These are phyloP conservation scores for Xerocomellus chrysenteron DNA, from an alignment of 768 basidiomycete species.

Conservation along the genomic window DNA sequence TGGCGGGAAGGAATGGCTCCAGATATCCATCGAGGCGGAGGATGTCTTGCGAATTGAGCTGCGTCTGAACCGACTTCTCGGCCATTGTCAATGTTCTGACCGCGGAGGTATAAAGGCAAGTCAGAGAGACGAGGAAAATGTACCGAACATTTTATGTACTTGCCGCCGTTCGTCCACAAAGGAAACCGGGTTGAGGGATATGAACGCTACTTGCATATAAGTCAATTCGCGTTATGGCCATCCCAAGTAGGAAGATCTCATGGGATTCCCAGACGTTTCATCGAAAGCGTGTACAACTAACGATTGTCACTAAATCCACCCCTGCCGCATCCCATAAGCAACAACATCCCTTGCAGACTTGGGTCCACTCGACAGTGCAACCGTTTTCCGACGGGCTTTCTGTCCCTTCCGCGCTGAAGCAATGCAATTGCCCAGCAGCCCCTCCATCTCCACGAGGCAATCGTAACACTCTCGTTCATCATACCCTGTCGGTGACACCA, in stretches of 20 bases:
- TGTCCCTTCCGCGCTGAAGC: conserved; percentile 33
- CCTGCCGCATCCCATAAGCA: conserved; percentile 54
- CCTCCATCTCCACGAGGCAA: conserved; percentile 65
- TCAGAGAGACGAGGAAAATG: conserved; percentile 4
- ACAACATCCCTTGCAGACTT: conserved; percentile 61
- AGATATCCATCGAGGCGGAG: conserved; percentile 71
- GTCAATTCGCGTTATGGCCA: background rate
- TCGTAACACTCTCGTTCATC: conserved; percentile 70
- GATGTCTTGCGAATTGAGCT: conserved; percentile 56
- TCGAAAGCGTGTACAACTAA: background rate
- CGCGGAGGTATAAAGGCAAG: background rate
- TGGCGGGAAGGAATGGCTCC: conserved; percentile 67
- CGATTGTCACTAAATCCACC: conserved; percentile 51
- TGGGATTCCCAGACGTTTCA: background rate
- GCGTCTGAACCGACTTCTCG: conserved; percentile 34
- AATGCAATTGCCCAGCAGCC: conserved; percentile 50
- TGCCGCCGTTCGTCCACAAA: conserved; percentile 2
- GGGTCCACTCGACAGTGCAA: conserved; percentile 15
- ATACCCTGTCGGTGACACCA: conserved; percentile 38
- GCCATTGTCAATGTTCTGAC: conserved; percentile 32
- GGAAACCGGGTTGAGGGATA: background rate
- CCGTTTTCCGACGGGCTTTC: conserved; percentile 38
- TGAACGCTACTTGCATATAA: background rate
- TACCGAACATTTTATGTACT: conserved; percentile 2
- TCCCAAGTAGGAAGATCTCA: conserved; percentile 17